Conservation (phyloP, 192 early-diverging fungal genomes). For the Mortierella antarctica region DNA sequence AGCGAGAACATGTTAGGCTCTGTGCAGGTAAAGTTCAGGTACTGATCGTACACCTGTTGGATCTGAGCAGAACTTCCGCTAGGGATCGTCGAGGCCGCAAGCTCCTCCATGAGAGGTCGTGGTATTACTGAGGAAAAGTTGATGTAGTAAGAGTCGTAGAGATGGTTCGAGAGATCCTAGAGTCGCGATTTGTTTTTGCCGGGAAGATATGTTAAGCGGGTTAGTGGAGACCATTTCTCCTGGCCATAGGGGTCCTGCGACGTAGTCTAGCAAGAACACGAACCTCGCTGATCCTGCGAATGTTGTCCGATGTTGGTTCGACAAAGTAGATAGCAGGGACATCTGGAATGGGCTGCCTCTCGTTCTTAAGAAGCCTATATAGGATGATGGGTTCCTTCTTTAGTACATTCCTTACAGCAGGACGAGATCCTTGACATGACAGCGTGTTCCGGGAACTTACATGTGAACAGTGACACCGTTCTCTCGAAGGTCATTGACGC, state of each 20-base stretch:
- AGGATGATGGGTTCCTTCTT: neutral
- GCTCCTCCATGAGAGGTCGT: slow-evolving; percentile 90
- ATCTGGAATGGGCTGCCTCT: slow-evolving; percentile 91
- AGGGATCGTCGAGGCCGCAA: slow-evolving; percentile 85
- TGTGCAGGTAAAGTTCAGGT: slow-evolving; percentile 93
- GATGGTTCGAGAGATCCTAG: slow-evolving; percentile 86
- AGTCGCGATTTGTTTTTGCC: neutral
- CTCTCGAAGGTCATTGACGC: slow-evolving; percentile 95
- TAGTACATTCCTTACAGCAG: too few species aligned
- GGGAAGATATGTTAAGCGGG: neutral
- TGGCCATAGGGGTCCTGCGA: neutral
- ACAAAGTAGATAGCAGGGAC: slow-evolving; percentile 98
- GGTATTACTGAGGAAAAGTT: slow-evolving; percentile 94
- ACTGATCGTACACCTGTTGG: slow-evolving; percentile 97
- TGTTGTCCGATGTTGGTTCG: slow-evolving; percentile 89
- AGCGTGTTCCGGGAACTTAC: slow-evolving; percentile 57
- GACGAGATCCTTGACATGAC: too few species aligned
- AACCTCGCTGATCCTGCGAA: slow-evolving; percentile 84
- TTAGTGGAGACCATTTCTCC: neutral
- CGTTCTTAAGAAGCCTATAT: slow-evolving; percentile 79
- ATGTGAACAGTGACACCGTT: slow-evolving; percentile 98
- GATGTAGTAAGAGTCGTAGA: slow-evolving; percentile 97
- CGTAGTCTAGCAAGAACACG: slow-evolving; percentile 1
- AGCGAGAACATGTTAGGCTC: slow-evolving; percentile 95
- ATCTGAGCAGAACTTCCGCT: slow-evolving; percentile 82